Evolutionary conservation across 805 yeast species (phyloP), one percentile per base, ranked within the genome.

Genomic region (Wickerhamomyces tratensis): DNA sequence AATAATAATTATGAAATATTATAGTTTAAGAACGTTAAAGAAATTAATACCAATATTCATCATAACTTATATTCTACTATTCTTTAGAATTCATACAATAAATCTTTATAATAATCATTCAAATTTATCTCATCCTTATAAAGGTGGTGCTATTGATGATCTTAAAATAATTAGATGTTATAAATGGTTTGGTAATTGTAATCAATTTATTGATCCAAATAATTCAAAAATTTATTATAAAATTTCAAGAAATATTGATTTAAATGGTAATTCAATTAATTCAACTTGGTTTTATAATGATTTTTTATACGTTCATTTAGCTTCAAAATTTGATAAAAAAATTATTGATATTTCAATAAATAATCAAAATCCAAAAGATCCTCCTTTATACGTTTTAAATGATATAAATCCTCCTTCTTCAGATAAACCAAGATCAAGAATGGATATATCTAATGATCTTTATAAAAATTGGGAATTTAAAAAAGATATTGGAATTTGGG

Each of bases 401-500:
- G 69, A 74, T 42, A 47, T 72, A 1, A 54, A 5, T 51, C 53
- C 25, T 48, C 49, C 54, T 5, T 51, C 52, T 25, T 48, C 49
- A 10, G 55, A 55, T 6, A 56, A 53, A 33, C 54, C 56, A 43
- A 57, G 44, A 43, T 53, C 51, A 44, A 52, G 54, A 42, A 45
- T 40, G 33, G 59, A 49, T 46, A 43, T 41, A 40, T 48, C 7
- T 11, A 31, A 31, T 31, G 10, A 27, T 27, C 30, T 8, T 31
- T 31, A 8, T 37, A 43, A 49, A 27, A 55, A 50, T 12, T 79
- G 85, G 85, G 59, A 48, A 15, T 54, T 27, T 27, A 27, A 62
- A 26, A 66, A 65, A 42, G 54, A 64, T 3, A 56, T 69, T 50
- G 83, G 83, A 2, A 56, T 81, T 4, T 80, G 86, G 86, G 67